Evolutionary conservation across 345 rosid species (phyloP).

Genomic region (Corchorus capsularis): DNA sequence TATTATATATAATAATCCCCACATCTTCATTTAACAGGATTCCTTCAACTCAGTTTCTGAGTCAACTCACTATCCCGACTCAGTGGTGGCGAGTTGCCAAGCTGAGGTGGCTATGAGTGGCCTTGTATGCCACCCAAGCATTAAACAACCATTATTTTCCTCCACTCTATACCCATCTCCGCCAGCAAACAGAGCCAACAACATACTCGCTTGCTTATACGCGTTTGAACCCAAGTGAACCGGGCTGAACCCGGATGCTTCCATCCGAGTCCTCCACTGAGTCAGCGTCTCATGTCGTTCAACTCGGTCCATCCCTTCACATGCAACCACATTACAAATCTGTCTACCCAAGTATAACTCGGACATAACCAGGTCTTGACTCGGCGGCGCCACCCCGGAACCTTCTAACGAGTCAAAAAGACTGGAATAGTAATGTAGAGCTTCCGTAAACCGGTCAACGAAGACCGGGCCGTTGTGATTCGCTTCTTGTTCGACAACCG

Average conservation of each 20-base stretch:
- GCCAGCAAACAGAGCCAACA: slow-evolving; percentile 71
- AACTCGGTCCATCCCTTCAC: slow-evolving; percentile 75
- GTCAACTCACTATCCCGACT: slow-evolving; percentile 5
- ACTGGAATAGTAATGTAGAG: slow-evolving; percentile 83
- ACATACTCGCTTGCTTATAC: slow-evolving; percentile 83
- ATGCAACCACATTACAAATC: slow-evolving; percentile 82
- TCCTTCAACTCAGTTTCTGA: not conserved
- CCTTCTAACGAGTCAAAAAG: slow-evolving; percentile 88
- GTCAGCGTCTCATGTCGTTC: slow-evolving; percentile 77
- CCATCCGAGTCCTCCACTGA: slow-evolving; percentile 72
- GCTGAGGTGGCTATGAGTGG: slow-evolving; percentile 93
- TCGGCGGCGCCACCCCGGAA: slow-evolving; percentile 36
- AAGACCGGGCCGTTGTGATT: slow-evolving; percentile 77
- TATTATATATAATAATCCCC: not conserved
- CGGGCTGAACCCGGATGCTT: slow-evolving; percentile 58
- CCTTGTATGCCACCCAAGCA: slow-evolving; percentile 95
- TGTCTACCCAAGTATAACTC: slow-evolving; percentile 78
- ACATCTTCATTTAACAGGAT: not conserved
- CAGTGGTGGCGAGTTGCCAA: slow-evolving; percentile 52
- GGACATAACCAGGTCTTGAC: slow-evolving; percentile 72
- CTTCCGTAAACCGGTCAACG: slow-evolving; percentile 76
- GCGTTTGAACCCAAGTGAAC: slow-evolving; percentile 90
- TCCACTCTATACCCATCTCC: slow-evolving; percentile 92
- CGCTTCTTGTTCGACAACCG: slow-evolving; percentile 87
- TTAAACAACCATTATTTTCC: slow-evolving; percentile 75